Conservation (phyloP, 2,329 filamentous ascomycete species). For the Coleophoma crateriformis region DNA sequence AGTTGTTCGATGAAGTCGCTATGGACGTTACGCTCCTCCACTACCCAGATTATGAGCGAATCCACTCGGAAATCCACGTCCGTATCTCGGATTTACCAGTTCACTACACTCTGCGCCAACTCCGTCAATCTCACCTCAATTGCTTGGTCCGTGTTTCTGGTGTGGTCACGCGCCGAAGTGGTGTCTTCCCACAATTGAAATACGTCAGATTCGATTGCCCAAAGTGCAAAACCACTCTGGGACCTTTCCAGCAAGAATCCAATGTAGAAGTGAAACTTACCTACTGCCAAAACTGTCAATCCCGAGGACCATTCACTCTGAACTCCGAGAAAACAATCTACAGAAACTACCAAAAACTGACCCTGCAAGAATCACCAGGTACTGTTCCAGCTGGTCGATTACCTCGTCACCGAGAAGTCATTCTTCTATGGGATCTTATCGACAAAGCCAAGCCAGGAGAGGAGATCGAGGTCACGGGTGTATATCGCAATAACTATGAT, state of each 20-base stretch:
- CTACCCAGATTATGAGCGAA: constrained; percentile 96
- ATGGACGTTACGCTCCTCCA: constrained; percentile 95
- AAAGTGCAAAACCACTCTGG: constrained; percentile 87
- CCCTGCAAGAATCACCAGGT: constrained; percentile 92
- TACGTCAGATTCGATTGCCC: constrained; percentile 97
- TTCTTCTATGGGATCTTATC: constrained; percentile 94
- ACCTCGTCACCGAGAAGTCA: constrained; percentile 87
- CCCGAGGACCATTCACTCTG: constrained; percentile 86
- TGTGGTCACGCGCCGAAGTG: constrained; percentile 88
- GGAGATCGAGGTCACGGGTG: constrained; percentile 93
- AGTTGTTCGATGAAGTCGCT: constrained; percentile 92
- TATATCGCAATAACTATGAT: constrained; percentile 98
- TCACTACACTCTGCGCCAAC: constrained; percentile 88
- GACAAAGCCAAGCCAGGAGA: constrained; percentile 96
- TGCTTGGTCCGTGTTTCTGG: constrained; percentile 91
- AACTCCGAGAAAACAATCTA: constrained; percentile 98
- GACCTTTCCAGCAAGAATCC: constrained; percentile 95
- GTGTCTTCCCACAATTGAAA: constrained; percentile 96
- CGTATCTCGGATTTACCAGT: constrained; percentile 93
- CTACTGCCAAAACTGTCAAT: constrained; percentile 95
- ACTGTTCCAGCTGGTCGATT: constrained; percentile 94
- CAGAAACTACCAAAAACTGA: constrained; percentile 97
- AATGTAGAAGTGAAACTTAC: constrained; percentile 94
- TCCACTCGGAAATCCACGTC: constrained; percentile 96
- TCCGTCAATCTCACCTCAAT: constrained; percentile 93